Conservation (phyloP, 208 protist species). For the Trypanosoma vivax region DNA sequence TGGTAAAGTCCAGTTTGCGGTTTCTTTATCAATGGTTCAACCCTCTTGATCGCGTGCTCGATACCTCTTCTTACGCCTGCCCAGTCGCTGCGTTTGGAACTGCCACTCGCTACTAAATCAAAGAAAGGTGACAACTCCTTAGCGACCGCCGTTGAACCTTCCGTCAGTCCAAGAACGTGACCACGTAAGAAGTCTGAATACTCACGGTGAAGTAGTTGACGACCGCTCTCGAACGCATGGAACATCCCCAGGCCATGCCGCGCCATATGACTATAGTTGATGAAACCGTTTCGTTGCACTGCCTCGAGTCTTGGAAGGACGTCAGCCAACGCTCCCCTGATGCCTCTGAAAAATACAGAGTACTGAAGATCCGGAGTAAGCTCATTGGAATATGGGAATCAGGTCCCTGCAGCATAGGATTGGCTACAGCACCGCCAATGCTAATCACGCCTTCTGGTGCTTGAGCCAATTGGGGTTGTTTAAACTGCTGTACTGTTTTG, state of each 20-base stretch:
- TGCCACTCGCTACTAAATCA: slow-evolving; percentile 32
- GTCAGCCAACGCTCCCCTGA: slow-evolving; percentile 48
- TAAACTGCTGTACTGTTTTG: neutral
- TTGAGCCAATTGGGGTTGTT: slow-evolving; percentile 5
- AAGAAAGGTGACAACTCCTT: slow-evolving; percentile 52
- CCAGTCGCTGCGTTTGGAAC: slow-evolving; percentile 43
- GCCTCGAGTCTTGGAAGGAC: slow-evolving; percentile 55
- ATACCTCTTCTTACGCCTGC: slow-evolving; percentile 22
- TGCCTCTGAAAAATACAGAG: slow-evolving; percentile 63
- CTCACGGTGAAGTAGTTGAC: slow-evolving; percentile 59
- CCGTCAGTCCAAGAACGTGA: slow-evolving; percentile 47
- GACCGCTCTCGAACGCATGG: slow-evolving; percentile 49
- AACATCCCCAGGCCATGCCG: slow-evolving; percentile 56
- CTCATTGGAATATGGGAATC: slow-evolving; percentile 28
- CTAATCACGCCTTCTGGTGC: slow-evolving; percentile 24
- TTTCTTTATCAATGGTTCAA: slow-evolving; percentile 28
- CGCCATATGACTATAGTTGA: slow-evolving; percentile 77
- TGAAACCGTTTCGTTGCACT: slow-evolving; percentile 35
- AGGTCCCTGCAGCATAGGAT: slow-evolving; percentile 11
- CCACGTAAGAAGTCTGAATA: slow-evolving; percentile 47
- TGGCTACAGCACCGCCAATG: slow-evolving; percentile 22
- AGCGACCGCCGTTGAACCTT: slow-evolving; percentile 47
- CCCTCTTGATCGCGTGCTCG: slow-evolving; percentile 27
- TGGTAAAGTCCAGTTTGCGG: slow-evolving; percentile 66
- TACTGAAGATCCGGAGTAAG: slow-evolving; percentile 48